Evolutionary conservation across 2,329 filamentous ascomycete genomes (phyloP).

Genomic region (Trichoderma guizhouense): DNA sequence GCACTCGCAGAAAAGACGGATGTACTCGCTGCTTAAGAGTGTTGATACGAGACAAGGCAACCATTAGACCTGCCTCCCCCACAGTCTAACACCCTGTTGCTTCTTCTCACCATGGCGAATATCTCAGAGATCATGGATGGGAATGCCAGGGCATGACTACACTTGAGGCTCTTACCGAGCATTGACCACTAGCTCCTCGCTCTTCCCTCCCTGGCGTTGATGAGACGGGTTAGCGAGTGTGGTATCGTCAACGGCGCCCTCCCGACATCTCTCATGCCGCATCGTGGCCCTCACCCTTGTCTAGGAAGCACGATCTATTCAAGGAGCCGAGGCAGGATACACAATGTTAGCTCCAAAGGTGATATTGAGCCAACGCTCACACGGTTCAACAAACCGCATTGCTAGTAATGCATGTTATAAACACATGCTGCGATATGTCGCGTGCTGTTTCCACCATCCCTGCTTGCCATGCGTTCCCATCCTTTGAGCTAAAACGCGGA

Average conservation of each 20-base stretch:
- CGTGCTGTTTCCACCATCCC: not conserved
- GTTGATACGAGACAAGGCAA: not conserved
- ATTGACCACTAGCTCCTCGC: not conserved
- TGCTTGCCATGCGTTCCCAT: slow-evolving; percentile 3
- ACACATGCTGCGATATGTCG: not conserved
- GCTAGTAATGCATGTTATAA: not conserved
- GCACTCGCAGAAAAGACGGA: not conserved
- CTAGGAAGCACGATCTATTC: not conserved
- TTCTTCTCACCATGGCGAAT: not conserved
- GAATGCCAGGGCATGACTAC: not conserved
- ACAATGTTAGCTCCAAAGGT: not conserved
- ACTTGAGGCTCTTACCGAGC: not conserved
- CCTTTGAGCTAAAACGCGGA: not conserved
- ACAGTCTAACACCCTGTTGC: not conserved
- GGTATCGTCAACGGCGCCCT: not conserved
- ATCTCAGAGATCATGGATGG: not conserved
- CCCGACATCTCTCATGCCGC: not conserved
- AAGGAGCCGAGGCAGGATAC: not conserved
- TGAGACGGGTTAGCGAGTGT: not conserved
- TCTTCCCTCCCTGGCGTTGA: not conserved
- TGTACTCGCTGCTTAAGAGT: not conserved
- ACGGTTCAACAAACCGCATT: not conserved
- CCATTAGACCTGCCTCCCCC: not conserved
- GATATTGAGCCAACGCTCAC: not conserved
- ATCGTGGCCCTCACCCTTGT: not conserved